Evolutionary conservation across 805 yeast species (phyloP), one percentile per base, ranked within the genome.

Genomic region (Saturnispora ahearnii): DNA sequence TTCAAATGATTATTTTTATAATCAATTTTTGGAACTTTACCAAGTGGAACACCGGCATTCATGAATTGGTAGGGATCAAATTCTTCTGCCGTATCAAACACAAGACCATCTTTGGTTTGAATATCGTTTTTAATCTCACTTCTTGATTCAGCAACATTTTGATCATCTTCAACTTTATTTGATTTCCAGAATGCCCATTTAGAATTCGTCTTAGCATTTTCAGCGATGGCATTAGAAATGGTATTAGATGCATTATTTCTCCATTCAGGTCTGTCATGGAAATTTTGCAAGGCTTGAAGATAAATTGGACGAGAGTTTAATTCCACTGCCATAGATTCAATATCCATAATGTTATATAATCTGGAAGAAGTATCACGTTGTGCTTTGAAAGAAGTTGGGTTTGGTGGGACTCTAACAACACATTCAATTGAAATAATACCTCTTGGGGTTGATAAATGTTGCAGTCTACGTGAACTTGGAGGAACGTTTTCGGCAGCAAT

Each of bases 1-100:
- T 91, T 96, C 64, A 90, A 68, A 62, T 93, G 99, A 62, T 89
- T 88, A 64, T 93, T 93, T 53, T 84, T 81, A 62, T 87, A 76
- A 56, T 82, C 90, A 32, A 91, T 78, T 57, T 79, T 79, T n/a
- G 96, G 90, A 8, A 73, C 67, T 49, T 84, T 81, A 1, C 96
- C 99, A 10, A 93, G 64, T 10, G 99, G 99, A 6, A 91, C 91
- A 48, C 99, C 99, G 5, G 87, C 83, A 51, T 74, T 77, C 49
- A 80, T 68, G 59, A 85, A 81, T 64, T 87, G 87, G 51, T 69
- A 71, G 45, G 73, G 76, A 41, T 69, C 69, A 55, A 75, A 77
- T 53, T 77, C 82, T 29, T 53, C 67, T 38, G 63, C 60, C 10
- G 58, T 62, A 33, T 65, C 62, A 45, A 50, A 50, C 9, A 51